Evolutionary conservation across 1,284 basidiomycete genomes (phyloP).

Genomic region (Albatrellus sp.): DNA sequence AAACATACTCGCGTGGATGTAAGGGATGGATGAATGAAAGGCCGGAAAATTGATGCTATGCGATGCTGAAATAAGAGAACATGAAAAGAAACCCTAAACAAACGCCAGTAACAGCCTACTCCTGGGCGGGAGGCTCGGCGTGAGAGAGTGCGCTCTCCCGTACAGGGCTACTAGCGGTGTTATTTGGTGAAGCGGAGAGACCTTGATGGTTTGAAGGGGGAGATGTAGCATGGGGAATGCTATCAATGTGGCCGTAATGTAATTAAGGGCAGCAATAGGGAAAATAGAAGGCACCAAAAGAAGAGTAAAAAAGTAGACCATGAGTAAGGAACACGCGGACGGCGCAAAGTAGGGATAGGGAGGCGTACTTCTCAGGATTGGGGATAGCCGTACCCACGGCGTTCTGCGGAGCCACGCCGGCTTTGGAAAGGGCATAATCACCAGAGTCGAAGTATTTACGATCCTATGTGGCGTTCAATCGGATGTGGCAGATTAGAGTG

Average conservation of each 20-base stretch:
- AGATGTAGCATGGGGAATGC: conserved; percentile 65
- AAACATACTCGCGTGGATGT: too few relatives aligned
- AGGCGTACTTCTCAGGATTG: conserved; percentile 81
- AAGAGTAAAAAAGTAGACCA: conserved; percentile 3
- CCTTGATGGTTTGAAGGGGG: conserved; percentile 36
- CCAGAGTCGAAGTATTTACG: conserved; percentile 98
- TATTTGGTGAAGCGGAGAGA: conserved; percentile 62
- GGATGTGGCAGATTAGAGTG: background rate
- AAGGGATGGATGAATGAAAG: too few relatives aligned
- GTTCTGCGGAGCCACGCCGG: conserved; percentile 79
- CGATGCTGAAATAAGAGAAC: too few relatives aligned
- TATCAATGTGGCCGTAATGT: conserved; percentile 15
- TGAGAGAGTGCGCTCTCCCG: conserved; percentile 50
- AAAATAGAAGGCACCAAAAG: conserved; percentile 9
- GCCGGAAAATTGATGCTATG: too few relatives aligned
- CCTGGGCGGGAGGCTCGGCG: conserved; percentile 1
- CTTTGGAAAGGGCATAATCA: conserved; percentile 93
- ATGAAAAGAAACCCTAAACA: too few relatives aligned
- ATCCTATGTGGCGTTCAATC: conserved; percentile 43
- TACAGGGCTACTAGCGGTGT: conserved; percentile 39
- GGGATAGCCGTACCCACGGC: conserved; percentile 90
- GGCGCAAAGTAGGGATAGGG: conserved; percentile 4
- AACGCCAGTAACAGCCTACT: too few relatives aligned
- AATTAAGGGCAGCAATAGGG: conserved; percentile 1
- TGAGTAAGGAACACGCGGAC: conserved; percentile 8